Base-by-base conservation (phyloP, 2,329 filamentous ascomycete genomes). In the Botrytis cinerea region DNA sequence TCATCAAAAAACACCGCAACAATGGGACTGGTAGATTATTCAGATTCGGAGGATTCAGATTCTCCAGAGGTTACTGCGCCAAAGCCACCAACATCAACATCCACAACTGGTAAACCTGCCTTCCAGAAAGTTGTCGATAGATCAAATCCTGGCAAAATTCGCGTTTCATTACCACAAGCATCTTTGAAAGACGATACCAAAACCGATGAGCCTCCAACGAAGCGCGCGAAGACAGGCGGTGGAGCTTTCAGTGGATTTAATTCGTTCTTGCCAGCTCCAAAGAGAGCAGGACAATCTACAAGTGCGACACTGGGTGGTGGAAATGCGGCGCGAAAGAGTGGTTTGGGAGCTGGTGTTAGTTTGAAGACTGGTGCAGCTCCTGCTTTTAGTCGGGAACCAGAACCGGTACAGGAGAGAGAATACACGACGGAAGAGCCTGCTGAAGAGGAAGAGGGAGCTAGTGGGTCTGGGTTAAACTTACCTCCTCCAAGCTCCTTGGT, bases 301-400 rank as follows among this genome's bases (percentile, higher is more conserved):
- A 81, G 83, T 76, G 74, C 82, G 69, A 79, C 82, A 20, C 80
- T 77, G 20, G 78, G 77, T 66, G 75, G 75, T 63, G 78, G 77
- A 35, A 76, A 73, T 74, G 78, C 63, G 61, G 71, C 67, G 14
- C 80, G 76, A 64, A 78, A 77, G 82, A 78, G 59, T 70, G 77
- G 79, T 38, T 72, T 81, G 40, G 82, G 86, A 69, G 86, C 87
- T 48, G 88, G 90, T 2, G 85, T 97, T 69, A 93, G 88, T 79
- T 81, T 98, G 74, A 96, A 93, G 85, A 98, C 95, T 14, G 94
- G 93, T 35, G 90, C 93, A 12, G 89, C 92, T 73, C 93, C 94
- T 35, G 94, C 92, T 0, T 98, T 98, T 80, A 91, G 88, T 80
- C 87, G 95, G 73, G 87, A 88, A 45, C 81, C 81, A 18, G 83